A percentile compares a stretch with the other conserved stretches of the same genome.
Evolutionary conservation across 768 basidiomycete genomes (phyloP).

Genomic region (Sarcomyxa edulis): DNA sequence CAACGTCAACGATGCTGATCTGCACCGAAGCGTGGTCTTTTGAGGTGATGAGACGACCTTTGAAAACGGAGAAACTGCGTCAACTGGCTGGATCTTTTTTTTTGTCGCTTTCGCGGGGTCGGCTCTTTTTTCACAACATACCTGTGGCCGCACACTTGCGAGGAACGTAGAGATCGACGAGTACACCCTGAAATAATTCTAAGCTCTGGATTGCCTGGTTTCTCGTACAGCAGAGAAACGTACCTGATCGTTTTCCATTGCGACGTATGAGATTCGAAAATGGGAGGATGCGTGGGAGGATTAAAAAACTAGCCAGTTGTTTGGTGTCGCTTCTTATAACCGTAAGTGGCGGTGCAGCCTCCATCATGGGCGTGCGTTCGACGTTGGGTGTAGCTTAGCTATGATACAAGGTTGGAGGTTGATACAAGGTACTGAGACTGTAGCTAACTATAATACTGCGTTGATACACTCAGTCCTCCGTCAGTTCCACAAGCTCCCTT

Average conservation of each 20-base stretch:
- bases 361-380: too few species aligned
- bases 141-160: slow-evolving; percentile 98
- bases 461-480: too few species aligned
- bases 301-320: too few species aligned
- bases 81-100: too few species aligned
- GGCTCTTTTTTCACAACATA: slow-evolving; percentile 38
- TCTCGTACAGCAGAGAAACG: slow-evolving; percentile 14
- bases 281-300: too few species aligned
- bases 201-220: slow-evolving; percentile 1
- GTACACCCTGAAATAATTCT: slow-evolving; percentile 64
- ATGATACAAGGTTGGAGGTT: too few species aligned
- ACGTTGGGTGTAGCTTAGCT: too few species aligned
- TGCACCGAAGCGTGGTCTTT: slow-evolving; percentile 99
- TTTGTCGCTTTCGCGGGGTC: slow-evolving; percentile 2
- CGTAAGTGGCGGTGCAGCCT: too few species aligned
- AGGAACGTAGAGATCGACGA: slow-evolving; percentile 99
- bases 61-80: slow-evolving; percentile 1
- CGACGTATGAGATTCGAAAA: neutral
- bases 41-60: slow-evolving; percentile 96
- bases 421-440: too few species aligned
- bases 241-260: slow-evolving; percentile 91
- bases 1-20: slow-evolving; percentile 92
- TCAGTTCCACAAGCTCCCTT: slow-evolving; percentile 67
- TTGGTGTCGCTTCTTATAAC: too few species aligned
- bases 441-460: too few species aligned